A percentile compares a stretch with the other conserved stretches of the same genome.
These are phyloP conservation scores for Atalantia buxifolia DNA, from an alignment of 345 rosid genomes.

Conservation along the genomic window DNA sequence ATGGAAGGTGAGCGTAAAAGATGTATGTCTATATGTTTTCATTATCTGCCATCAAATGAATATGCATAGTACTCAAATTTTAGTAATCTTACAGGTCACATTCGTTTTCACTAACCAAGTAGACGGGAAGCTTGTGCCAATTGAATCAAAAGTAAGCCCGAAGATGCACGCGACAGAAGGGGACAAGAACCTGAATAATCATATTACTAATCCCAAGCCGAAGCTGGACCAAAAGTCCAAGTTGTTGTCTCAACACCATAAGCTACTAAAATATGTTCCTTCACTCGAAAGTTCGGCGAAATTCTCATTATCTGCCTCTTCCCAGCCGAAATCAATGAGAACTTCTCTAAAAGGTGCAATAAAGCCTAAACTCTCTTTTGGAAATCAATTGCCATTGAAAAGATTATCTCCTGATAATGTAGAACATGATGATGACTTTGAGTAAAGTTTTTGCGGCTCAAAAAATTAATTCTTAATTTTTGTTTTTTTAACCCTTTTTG, in stretches of 20 bases:
- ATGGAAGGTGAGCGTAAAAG: too few species aligned
- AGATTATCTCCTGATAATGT: constrained; percentile 31
- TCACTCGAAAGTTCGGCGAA: constrained; percentile 14
- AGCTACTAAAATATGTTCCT: constrained; percentile 30
- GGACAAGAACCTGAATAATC: constrained; percentile 1
- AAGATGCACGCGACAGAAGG: constrained; percentile 29
- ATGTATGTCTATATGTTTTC: not conserved
- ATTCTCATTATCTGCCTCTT: constrained; percentile 25
- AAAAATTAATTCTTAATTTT: not conserved
- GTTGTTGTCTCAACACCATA: constrained; percentile 34
- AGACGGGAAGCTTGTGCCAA: constrained; percentile 86
- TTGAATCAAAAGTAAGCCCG: constrained; percentile 50
- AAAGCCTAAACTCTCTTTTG: constrained; percentile 16
- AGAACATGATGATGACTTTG: constrained; percentile 48
- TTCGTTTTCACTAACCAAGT: constrained; percentile 91
- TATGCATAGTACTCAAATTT: not conserved
- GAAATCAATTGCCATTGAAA: constrained; percentile 38
- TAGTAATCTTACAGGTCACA: constrained; percentile 53
- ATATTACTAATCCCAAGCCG: constrained; percentile 17
- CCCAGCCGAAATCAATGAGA: constrained; percentile 32
- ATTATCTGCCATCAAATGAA: not conserved
- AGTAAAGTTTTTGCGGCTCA: constrained; percentile 21
- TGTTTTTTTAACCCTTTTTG: too few species aligned
- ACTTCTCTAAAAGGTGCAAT: constrained; percentile 23
- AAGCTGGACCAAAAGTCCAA: constrained; percentile 26